Evolutionary conservation across 129 eudicot species (phyloP).

Genomic region (Cynara cardunculus): DNA sequence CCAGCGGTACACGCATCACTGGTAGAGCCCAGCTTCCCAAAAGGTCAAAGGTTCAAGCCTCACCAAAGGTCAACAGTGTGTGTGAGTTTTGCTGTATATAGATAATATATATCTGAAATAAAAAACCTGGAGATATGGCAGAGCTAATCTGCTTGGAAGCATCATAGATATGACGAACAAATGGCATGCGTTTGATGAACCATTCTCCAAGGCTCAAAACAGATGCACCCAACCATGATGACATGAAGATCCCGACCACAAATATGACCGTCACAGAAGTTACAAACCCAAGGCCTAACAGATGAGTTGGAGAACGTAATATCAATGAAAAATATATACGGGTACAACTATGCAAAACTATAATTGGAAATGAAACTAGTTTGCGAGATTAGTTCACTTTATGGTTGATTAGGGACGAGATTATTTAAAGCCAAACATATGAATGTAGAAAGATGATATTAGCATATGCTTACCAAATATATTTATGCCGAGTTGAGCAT

Average conservation of each 20-base stretch:
- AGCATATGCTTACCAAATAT: slow-evolving; percentile 53
- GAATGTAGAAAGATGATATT: background rate
- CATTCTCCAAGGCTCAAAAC: slow-evolving; percentile 74
- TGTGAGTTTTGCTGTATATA: background rate
- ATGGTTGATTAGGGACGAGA: background rate
- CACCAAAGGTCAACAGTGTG: background rate
- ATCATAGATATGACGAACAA: slow-evolving; percentile 72
- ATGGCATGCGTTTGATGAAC: slow-evolving; percentile 79
- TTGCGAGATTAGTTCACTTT: background rate
- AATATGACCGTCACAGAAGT: slow-evolving; percentile 75
- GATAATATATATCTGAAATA: background rate
- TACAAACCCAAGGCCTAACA: slow-evolving; percentile 66
- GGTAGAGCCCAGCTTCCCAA: background rate
- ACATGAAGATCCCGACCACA: slow-evolving; percentile 82
- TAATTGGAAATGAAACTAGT: background rate
- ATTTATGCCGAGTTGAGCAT: slow-evolving; percentile 77
- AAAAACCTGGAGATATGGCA: slow-evolving; percentile 81
- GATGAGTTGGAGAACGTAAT: background rate
- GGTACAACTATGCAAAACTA: background rate
- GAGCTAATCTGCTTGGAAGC: slow-evolving; percentile 84
- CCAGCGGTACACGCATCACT: background rate
- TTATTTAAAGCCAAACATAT: background rate
- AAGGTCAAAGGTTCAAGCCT: background rate
- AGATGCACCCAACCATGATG: slow-evolving; percentile 92
- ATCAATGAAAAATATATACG: background rate